Evolutionary conservation across 768 basidiomycete genomes (phyloP).

Genomic region (Amanita molliuscula): DNA sequence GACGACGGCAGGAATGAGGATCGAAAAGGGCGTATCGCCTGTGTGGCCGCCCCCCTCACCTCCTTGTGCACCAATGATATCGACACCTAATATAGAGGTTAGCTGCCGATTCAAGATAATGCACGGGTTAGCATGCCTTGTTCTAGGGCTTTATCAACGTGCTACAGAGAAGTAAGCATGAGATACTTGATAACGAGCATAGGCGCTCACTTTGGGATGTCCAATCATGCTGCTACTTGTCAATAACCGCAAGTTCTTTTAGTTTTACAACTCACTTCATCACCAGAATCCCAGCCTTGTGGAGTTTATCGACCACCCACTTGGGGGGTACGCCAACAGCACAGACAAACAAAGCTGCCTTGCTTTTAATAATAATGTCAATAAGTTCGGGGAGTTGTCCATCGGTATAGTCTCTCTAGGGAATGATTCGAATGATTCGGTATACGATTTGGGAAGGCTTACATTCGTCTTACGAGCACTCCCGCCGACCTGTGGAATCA

Average conservation of each 20-base stretch:
- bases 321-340: conserved; percentile 81
- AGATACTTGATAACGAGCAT: background rate
- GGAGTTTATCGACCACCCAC: conserved; percentile 71
- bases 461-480: conserved; percentile 77
- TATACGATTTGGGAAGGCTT: conserved; percentile 1
- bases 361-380: conserved; percentile 67
- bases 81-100: conserved; percentile 44
- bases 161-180: conserved; percentile 25
- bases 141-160: conserved; percentile 65
- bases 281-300: conserved; percentile 66
- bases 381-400: conserved; percentile 71
- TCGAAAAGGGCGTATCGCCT: conserved; percentile 70
- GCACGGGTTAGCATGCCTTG: conserved; percentile 31
- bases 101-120: background rate
- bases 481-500: conserved; percentile 76
- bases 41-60: conserved; percentile 89
- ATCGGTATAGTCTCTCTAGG: conserved; percentile 60
- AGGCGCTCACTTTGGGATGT: conserved; percentile 56
- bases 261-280: conserved; percentile 58
- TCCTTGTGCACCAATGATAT: conserved; percentile 83
- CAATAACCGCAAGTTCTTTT: conserved; percentile 2
- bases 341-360: conserved; percentile 71
- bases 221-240: conserved; percentile 57
- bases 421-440: background rate
- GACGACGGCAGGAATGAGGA: conserved; percentile 75